phyloP scores from a whole-genome alignment of 2,329 filamentous ascomycete genomes.

The Chrysoporthe puriensis region DNA sequence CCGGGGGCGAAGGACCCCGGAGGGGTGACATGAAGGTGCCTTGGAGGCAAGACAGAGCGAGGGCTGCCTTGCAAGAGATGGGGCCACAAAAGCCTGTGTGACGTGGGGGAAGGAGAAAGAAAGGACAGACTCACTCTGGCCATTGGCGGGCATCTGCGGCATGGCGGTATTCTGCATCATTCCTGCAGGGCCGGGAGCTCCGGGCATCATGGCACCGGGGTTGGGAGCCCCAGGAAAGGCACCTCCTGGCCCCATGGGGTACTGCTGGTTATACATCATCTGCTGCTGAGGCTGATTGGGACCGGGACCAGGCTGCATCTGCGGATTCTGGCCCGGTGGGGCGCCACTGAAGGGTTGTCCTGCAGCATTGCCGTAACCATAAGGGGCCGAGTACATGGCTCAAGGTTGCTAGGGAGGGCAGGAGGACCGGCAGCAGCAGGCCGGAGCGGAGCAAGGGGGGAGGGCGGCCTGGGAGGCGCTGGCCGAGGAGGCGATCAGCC shows the following conservation, averaged over 20 bases:
- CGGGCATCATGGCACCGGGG: conserved; percentile 55
- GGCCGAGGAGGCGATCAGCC: conserved; percentile 26
- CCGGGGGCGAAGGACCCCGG: conserved; percentile 5
- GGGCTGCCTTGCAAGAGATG: conserved; percentile 20
- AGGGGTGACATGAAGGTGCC: not conserved
- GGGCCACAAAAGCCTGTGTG: conserved; percentile 14
- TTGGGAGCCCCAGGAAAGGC: conserved; percentile 55
- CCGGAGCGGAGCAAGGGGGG: conserved; percentile 12
- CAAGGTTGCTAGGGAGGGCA: conserved; percentile 13
- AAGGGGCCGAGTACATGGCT: conserved; percentile 60
- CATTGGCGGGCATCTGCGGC: conserved; percentile 62
- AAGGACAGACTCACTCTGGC: conserved; percentile 57
- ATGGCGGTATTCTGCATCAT: conserved; percentile 68
- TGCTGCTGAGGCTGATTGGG: conserved; percentile 52
- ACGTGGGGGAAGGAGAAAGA: conserved; percentile 30
- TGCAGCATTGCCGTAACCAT: conserved; percentile 58
- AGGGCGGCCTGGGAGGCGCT: conserved; percentile 20
- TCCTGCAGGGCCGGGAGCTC: conserved; percentile 54
- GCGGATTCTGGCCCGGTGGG: conserved; percentile 51
- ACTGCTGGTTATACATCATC: conserved; percentile 66
- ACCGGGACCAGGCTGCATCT: conserved; percentile 49
- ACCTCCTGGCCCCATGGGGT: conserved; percentile 56
- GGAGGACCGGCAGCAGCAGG: conserved; percentile 13
- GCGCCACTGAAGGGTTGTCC: conserved; percentile 57
- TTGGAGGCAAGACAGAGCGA: conserved; percentile 16